Evolutionary conservation across 2,329 filamentous ascomycete genomes (phyloP).

Genomic region (Colletotrichum trifolii): DNA sequence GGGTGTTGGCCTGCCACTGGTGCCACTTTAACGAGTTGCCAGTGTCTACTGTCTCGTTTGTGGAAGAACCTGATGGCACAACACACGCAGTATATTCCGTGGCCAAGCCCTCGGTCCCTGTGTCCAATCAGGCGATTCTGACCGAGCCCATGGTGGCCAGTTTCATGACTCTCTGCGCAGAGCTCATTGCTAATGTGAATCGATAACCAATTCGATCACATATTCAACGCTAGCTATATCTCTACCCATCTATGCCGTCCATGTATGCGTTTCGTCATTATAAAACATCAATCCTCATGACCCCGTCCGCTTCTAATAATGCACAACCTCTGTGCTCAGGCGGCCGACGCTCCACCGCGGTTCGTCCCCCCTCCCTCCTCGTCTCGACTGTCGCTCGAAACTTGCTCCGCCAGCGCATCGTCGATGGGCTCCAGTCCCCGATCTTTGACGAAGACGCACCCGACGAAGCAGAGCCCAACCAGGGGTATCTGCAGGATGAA

Average conservation of each 20-base stretch:
- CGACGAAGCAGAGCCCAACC: constrained; percentile 60
- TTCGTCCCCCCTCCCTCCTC: constrained; percentile 4
- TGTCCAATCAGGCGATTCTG: no score
- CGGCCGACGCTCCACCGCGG: neutral
- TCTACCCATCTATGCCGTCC: no score
- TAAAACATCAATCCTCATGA: neutral
- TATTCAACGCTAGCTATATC: no score
- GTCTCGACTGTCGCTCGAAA: constrained; percentile 15
- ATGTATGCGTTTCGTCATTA: no score
- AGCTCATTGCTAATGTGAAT: neutral
- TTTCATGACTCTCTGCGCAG: no score
- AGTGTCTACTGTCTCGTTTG: no score
- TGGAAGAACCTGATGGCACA: no score
- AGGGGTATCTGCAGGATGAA: constrained; percentile 68
- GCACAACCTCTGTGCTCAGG: neutral
- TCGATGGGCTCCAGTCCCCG: constrained; percentile 52
- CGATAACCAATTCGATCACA: fast-evolving
- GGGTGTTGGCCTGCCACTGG: no score
- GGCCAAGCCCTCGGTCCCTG: no score
- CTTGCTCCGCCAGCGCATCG: neutral
- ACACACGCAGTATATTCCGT: no score
- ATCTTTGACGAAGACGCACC: constrained; percentile 63
- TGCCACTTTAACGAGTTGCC: no score
- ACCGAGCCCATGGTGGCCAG: no score
- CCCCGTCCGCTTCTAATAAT: neutral